Conservation (phyloP, 352 stramenopile species). For the Phytophthora sp. region DNA sequence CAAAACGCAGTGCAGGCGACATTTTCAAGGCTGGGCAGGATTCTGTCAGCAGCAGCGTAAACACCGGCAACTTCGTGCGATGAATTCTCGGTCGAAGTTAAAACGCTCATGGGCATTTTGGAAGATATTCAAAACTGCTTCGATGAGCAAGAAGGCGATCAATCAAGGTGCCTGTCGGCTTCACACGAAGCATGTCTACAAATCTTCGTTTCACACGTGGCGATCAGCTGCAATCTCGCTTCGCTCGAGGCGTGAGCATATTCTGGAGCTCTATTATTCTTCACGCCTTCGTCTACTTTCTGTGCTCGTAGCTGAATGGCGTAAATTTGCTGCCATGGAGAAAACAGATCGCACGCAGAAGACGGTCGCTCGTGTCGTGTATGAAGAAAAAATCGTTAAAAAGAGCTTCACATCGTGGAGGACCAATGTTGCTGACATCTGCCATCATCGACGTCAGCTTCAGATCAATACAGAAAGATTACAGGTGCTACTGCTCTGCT, state of each 20-base stretch:
- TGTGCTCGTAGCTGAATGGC: conserved; percentile 36
- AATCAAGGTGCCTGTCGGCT: not conserved
- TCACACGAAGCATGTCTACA: not conserved
- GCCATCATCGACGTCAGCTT: conserved; percentile 38
- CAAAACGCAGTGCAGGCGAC: not conserved
- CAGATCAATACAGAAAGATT: conserved; percentile 65
- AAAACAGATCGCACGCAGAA: conserved; percentile 30
- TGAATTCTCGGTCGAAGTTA: conserved; percentile 6
- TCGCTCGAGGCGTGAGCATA: conserved; percentile 16
- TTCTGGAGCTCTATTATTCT: conserved; percentile 34
- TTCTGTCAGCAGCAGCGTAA: conserved; percentile 13
- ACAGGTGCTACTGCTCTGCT: conserved; percentile 65
- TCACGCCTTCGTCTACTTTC: conserved; percentile 36
- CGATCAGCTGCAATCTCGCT: not conserved
- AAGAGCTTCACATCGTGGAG: conserved; percentile 35
- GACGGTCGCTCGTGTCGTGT: conserved; percentile 29
- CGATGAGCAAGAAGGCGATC: not conserved
- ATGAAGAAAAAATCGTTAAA: conserved; percentile 11
- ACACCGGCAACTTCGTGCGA: conserved; percentile 3
- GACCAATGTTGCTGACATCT: conserved; percentile 18
- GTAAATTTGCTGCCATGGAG: conserved; percentile 18
- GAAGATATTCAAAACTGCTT: conserved; percentile 7
- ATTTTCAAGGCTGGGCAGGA: conserved; percentile 30
- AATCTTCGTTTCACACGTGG: conserved; percentile 11
- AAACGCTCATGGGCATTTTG: conserved; percentile 21